Evolutionary conservation across 805 yeast species (phyloP).

Genomic region (Lachancea cidri): DNA sequence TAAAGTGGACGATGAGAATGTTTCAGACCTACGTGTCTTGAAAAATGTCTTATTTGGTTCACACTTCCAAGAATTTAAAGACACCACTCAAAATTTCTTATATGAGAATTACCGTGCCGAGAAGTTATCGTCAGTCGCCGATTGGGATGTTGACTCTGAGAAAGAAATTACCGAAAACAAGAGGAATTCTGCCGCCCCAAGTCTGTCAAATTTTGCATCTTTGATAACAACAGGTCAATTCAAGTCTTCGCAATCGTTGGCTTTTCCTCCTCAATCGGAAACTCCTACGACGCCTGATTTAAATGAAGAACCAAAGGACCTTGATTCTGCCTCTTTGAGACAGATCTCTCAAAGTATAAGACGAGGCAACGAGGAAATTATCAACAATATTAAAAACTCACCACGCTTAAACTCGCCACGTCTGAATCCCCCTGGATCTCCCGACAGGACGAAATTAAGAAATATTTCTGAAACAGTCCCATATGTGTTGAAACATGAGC

Average conservation of each 20-base stretch:
- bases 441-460: slow-evolving; percentile 59
- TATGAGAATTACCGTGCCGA: slow-evolving; percentile 81
- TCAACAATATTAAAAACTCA: slow-evolving; percentile 34
- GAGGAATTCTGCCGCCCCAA: slow-evolving; percentile 32
- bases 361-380: slow-evolving; percentile 36
- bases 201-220: slow-evolving; percentile 34
- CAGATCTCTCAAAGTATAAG: slow-evolving; percentile 34
- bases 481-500: slow-evolving; percentile 74
- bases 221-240: slow-evolving; percentile 32
- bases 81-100: slow-evolving; percentile 67
- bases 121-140: slow-evolving; percentile 55
- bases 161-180: slow-evolving; percentile 10
- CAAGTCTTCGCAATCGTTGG: slow-evolving; percentile 28
- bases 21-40: slow-evolving; percentile 51
- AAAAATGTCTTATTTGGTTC: slow-evolving; percentile 73
- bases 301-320: slow-evolving; percentile 10
- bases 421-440: slow-evolving; percentile 28
- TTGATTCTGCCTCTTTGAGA: slow-evolving; percentile 34
- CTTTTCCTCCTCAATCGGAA: slow-evolving; percentile 18
- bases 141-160: slow-evolving; percentile 13
- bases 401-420: slow-evolving; percentile 21
- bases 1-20: slow-evolving; percentile 45
- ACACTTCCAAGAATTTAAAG: slow-evolving; percentile 78
- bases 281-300: slow-evolving; percentile 23
- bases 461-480: slow-evolving; percentile 82